Conservation (phyloP, 176 grass and related monocot genomes). For the barley (Hordeum vulgare) region MorexV3_pseudomolecules_assembly NC_058521.1:542997152-542997651, state of each 20-base stretch:
- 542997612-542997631: constrained; percentile 15
- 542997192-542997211: no score
- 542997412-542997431: constrained; percentile 26
- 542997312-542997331: neutral
- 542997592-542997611: neutral
- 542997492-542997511: constrained; percentile 30
- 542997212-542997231: no score
- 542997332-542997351: neutral
- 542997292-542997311: neutral
- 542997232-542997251: no score
- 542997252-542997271: neutral
- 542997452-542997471: constrained; percentile 24
- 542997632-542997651: constrained; percentile 11
- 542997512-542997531: constrained; percentile 41
- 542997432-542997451: constrained; percentile 34
- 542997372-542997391: constrained; percentile 11
- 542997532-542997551: constrained; percentile 37
- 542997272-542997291: neutral
- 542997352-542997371: constrained; percentile 16
- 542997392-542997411: constrained; percentile 25
- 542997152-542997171: no score
- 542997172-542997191: no score
- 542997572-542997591: constrained; percentile 37
- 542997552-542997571: neutral
- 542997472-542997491: constrained; percentile 30